Conservation (phyloP, 2,329 filamentous ascomycete genomes). For the Arthrobotrys iridis region DNA sequence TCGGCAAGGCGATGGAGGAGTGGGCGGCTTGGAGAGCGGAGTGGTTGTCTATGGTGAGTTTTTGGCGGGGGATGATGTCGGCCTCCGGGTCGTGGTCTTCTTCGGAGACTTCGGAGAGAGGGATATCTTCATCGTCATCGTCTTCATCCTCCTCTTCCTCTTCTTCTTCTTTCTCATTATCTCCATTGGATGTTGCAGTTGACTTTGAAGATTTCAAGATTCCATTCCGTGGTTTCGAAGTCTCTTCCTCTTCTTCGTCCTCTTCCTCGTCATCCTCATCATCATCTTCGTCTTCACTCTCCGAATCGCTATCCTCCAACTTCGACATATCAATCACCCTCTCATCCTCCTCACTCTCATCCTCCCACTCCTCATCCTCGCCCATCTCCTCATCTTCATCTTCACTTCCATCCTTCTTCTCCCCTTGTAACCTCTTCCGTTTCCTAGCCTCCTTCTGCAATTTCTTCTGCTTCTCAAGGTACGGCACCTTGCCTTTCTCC, state of each 20-base stretch:
- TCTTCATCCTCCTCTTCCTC: constrained; percentile 72
- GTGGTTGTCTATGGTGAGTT: constrained; percentile 97
- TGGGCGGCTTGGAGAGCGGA: constrained; percentile 82
- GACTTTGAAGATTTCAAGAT: constrained; percentile 53
- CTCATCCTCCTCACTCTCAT: constrained; percentile 58
- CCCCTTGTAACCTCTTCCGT: constrained; percentile 64
- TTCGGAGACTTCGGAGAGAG: constrained; percentile 85
- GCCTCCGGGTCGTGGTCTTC: constrained; percentile 72
- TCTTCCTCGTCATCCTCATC: constrained; percentile 57
- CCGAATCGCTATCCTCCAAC: constrained; percentile 56
- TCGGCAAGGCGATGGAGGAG: constrained; percentile 79
- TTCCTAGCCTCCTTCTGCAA: constrained; percentile 61
- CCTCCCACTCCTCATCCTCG: constrained; percentile 61
- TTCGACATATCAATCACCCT: constrained; percentile 60
- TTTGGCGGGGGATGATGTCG: constrained; percentile 87
- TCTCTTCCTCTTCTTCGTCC: constrained; percentile 59
- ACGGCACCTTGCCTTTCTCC: constrained; percentile 68
- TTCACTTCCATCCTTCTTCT: constrained; percentile 61
- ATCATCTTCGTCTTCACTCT: constrained; percentile 56
- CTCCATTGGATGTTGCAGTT: constrained; percentile 66
- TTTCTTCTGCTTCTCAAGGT: constrained; percentile 62
- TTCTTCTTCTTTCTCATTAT: constrained; percentile 68
- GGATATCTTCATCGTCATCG: constrained; percentile 85
- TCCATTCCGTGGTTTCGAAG: constrained; percentile 61
- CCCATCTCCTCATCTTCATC: constrained; percentile 20